A percentile compares a stretch with the other conserved stretches of the same genome.
phyloP scores from a whole-genome alignment of 2,329 filamentous ascomycete genomes.

The Microcyclospora tardicrescens region DNA sequence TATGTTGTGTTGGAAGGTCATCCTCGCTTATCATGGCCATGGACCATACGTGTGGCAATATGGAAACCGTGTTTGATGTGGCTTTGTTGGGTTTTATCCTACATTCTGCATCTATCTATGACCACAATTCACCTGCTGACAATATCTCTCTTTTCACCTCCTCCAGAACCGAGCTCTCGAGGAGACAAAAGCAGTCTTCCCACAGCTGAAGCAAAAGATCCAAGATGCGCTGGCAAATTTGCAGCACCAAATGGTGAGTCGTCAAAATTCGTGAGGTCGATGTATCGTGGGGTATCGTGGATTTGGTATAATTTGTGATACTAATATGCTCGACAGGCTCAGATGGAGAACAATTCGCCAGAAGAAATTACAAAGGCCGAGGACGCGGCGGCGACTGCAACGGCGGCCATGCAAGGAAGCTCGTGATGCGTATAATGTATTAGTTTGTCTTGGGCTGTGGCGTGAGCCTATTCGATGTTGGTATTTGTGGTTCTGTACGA shows the following conservation, averaged over 20 bases:
- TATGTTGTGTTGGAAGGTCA: no score
- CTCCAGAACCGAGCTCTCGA: slow-evolving; percentile 63
- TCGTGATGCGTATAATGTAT: slow-evolving; percentile 6
- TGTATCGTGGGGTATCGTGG: neutral
- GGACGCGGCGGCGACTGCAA: slow-evolving; percentile 28
- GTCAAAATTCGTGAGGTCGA: neutral
- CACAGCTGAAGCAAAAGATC: slow-evolving; percentile 58
- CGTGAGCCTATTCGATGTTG: neutral
- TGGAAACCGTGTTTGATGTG: no score
- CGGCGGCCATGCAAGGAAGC: slow-evolving; percentile 27
- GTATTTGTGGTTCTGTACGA: neutral
- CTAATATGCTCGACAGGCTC: slow-evolving; percentile 13
- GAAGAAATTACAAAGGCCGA: slow-evolving; percentile 35
- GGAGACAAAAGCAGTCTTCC: slow-evolving; percentile 77
- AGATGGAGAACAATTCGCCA: slow-evolving; percentile 24
- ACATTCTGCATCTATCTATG: neutral
- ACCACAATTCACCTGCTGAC: neutral
- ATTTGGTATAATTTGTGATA: neutral
- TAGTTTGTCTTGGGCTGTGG: neutral
- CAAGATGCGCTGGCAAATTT: slow-evolving; percentile 57
- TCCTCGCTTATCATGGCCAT: no score
- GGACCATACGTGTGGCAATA: no score
- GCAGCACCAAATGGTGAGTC: slow-evolving; percentile 61
- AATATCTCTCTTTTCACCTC: slow-evolving; percentile 2
- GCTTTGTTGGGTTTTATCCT: neutral